Evolutionary conservation across 2,329 filamentous ascomycete genomes (phyloP), one percentile per base, ranked within the genome.

Genomic region (Scedosporium minutisporum): DNA sequence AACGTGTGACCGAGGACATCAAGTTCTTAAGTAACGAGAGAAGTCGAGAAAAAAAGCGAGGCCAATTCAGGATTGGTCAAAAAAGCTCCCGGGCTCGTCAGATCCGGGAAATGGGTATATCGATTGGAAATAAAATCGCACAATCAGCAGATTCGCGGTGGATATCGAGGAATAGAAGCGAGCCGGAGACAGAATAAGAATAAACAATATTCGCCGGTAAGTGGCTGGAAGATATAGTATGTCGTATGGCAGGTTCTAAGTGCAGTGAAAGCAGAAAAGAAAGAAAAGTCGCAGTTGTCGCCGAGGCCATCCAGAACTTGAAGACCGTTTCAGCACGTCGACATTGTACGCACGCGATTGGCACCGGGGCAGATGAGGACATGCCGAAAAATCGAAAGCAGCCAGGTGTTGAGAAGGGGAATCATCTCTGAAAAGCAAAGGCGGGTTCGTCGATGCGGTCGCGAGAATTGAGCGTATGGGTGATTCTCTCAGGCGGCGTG

Each of bases 201-300:
- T 62, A 62, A 55, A 62, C 60, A 62, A 53, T 62, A 62, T 23
- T 62, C 23, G 53, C 60, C 60, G 38, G 42, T 62, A 62, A 21
- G 21, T 62, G 53, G 60, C 53, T 57, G 14, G 25, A 61, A 33
- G 42, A 27, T 57, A 41, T 29, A 61, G 29, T 62, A 42, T 42
- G 48, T 55, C 29, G 21, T 16, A 55, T 23, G 21, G 60, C 23
- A 46, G 16, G 44, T 62, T 21, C 18, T 18, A 62, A 42, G 46
- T 44, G 60, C 57, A 44, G 16, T 14, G 10, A 57, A 29, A 41
- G 58, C 16, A n/a, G 4, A 21, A 25, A 60, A 55, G 51, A 63
- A 53, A 58, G 44, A 38, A 59, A 41, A 6, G 57, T 62, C 21
- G 59, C 27, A 21, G 33, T 51, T 9, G 16, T 55, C 59, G 23